Evolutionary conservation across 176 grass and related monocot species (phyloP).

Genomic region (Cenchrus americanus): DNA sequence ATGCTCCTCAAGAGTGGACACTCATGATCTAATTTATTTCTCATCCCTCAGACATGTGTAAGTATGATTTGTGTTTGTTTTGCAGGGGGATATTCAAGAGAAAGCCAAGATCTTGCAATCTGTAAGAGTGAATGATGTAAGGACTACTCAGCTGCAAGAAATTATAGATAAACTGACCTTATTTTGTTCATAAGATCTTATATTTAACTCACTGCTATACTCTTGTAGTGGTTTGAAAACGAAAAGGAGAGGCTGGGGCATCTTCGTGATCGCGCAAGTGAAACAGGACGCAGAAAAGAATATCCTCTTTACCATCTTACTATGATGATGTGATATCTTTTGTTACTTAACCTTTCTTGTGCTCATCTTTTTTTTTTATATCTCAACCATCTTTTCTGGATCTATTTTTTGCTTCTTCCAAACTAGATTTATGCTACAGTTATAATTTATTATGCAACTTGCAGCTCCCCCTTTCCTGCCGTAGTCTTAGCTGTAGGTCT

Average conservation of each 20-base stretch:
- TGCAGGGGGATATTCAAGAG: slow-evolving; percentile 76
- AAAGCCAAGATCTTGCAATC: slow-evolving; percentile 78
- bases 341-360: slow-evolving; percentile 2
- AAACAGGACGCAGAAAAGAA: slow-evolving; percentile 98
- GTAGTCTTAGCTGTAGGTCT: not conserved
- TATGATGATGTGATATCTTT: slow-evolving; percentile 38
- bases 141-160: slow-evolving; percentile 25
- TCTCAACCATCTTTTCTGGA: not conserved
- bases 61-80: slow-evolving; percentile 49
- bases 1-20: slow-evolving; percentile 45
- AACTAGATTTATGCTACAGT: not conserved
- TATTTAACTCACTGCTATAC: slow-evolving; percentile 27
- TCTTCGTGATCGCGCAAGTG: slow-evolving; percentile 97
- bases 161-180: slow-evolving; percentile 17
- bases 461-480: not conserved
- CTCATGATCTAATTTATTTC: slow-evolving; percentile 37
- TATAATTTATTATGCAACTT: slow-evolving; percentile 8
- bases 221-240: slow-evolving; percentile 79
- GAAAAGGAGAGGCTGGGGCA: slow-evolving; percentile 82
- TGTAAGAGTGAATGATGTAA: slow-evolving; percentile 92
- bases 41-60: slow-evolving; percentile 21
- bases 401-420: slow-evolving; percentile 27
- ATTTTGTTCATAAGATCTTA: slow-evolving; percentile 36
- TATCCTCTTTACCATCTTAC: slow-evolving; percentile 71
- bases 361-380: slow-evolving; percentile 4